Conservation (phyloP, 176 grass and related monocot species). For the Oryza meyeriana region DNA sequence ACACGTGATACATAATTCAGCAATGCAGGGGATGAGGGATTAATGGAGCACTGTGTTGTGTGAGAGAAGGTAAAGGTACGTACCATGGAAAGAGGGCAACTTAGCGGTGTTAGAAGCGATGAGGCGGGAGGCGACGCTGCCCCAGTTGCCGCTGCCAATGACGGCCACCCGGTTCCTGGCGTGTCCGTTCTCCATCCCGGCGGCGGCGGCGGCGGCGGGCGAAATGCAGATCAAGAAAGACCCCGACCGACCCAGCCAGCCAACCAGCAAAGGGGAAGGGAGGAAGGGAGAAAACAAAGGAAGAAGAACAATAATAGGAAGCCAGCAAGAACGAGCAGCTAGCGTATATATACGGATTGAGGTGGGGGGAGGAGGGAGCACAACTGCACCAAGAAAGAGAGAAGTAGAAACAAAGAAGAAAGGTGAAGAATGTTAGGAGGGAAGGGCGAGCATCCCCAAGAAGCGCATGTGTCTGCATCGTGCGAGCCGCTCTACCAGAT, state of each 20-base stretch:
- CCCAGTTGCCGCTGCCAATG: slow-evolving; percentile 96
- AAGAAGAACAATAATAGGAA: background rate
- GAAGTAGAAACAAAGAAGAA: background rate
- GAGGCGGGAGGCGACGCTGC: slow-evolving; percentile 87
- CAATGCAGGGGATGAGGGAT: background rate
- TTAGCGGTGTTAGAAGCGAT: slow-evolving; percentile 91
- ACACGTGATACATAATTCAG: background rate
- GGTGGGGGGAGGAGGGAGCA: background rate
- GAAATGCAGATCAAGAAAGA: slow-evolving; percentile 32
- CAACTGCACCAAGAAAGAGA: background rate
- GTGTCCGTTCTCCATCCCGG: slow-evolving; percentile 50
- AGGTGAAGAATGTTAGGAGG: slow-evolving; percentile 29
- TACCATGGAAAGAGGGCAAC: slow-evolving; percentile 61
- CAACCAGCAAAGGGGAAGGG: background rate
- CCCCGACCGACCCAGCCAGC: background rate
- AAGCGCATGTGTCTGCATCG: background rate
- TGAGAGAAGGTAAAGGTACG: background rate
- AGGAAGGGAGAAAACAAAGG: background rate
- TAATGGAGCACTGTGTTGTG: background rate
- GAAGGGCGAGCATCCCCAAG: slow-evolving; percentile 43
- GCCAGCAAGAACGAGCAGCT: background rate
- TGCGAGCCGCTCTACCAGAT: background rate
- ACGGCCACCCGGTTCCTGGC: slow-evolving; percentile 63
- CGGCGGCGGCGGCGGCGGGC: background rate
- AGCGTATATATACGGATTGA: slow-evolving; percentile 3